A percentile compares a stretch with the other conserved stretches of the same genome.
These are phyloP conservation scores for Metschnikowia gruessii DNA, from an alignment of 805 yeast species.

Conservation along the genomic window DNA sequence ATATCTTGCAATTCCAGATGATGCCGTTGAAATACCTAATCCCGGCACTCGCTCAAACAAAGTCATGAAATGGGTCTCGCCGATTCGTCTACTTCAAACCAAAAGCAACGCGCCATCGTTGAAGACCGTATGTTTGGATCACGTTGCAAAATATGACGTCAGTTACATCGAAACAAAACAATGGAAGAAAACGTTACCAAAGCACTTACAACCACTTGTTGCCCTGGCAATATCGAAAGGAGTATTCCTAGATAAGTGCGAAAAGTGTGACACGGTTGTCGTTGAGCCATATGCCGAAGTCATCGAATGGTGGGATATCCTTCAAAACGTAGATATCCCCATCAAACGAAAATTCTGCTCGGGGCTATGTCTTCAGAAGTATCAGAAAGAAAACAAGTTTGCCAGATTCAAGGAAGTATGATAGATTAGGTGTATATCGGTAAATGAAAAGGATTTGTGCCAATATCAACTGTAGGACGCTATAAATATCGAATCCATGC, in stretches of 20 bases:
- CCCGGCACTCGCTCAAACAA: constrained; percentile 1
- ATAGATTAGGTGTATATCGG: not conserved
- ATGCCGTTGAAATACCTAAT: constrained; percentile 21
- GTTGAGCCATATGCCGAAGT: constrained; percentile 59
- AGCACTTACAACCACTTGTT: constrained; percentile 43
- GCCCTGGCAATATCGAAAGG: constrained; percentile 54
- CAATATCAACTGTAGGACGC: too few relatives aligned
- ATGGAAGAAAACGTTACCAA: constrained; percentile 53
- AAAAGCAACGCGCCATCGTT: constrained; percentile 42
- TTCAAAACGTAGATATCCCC: constrained; percentile 49
- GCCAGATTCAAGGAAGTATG: not conserved
- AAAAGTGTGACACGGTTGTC: constrained; percentile 45
- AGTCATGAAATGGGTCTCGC: constrained; percentile 22
- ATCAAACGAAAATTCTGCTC: constrained; percentile 55
- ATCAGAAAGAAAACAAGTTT: constrained; percentile 13
- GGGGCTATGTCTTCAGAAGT: constrained; percentile 42
- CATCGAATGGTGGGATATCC: constrained; percentile 66
- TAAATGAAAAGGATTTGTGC: too few relatives aligned
- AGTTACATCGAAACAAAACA: constrained; percentile 50
- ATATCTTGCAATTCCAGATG: constrained; percentile 26
- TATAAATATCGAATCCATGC: too few relatives aligned
- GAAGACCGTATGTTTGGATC: constrained; percentile 46
- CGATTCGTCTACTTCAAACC: constrained; percentile 24
- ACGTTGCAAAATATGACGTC: constrained; percentile 50
- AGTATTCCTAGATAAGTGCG: constrained; percentile 50